These are phyloP conservation scores for Diaporthe ampelina DNA, from an alignment of 2,329 filamentous ascomycete genomes.

Conservation along the genomic window DNA sequence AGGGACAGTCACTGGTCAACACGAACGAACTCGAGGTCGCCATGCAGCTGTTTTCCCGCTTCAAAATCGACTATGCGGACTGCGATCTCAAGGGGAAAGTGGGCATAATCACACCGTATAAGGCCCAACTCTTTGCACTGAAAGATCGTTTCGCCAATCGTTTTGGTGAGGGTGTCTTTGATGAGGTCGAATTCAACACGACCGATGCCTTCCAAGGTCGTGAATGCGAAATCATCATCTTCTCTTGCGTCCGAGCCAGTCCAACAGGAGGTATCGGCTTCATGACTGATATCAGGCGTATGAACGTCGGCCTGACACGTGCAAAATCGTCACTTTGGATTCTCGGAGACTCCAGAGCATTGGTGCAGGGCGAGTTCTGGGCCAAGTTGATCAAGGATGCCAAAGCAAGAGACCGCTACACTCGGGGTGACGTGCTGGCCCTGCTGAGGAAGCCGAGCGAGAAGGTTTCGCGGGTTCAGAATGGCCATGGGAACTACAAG, in stretches of 20 bases:
- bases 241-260: conserved; percentile 95
- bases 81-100: conserved; percentile 86
- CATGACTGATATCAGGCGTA: conserved; percentile 96
- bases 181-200: conserved; percentile 95
- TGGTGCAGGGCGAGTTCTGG: conserved; percentile 93
- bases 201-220: conserved; percentile 98
- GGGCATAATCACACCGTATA: conserved; percentile 98
- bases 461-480: conserved; percentile 49
- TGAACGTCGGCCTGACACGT: conserved; percentile 98
- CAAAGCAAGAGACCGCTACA: conserved; percentile 80
- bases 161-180: conserved; percentile 82
- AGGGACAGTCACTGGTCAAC: conserved; percentile 92
- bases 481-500: conserved; percentile 22
- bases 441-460: conserved; percentile 62
- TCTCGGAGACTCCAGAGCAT: conserved; percentile 88
- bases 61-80: conserved; percentile 78
- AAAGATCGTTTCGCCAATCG: conserved; percentile 78
- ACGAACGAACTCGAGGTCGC: conserved; percentile 88
- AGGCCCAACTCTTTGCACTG: conserved; percentile 88
- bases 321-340: conserved; percentile 98
- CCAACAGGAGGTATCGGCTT: conserved; percentile 97
- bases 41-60: conserved; percentile 84
- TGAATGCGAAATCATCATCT: conserved; percentile 98
- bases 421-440: conserved; percentile 70
- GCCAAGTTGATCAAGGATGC: conserved; percentile 87